phyloP scores from a whole-genome alignment of 148 eudicot genomes.

The Agrostemma githago region DNA sequence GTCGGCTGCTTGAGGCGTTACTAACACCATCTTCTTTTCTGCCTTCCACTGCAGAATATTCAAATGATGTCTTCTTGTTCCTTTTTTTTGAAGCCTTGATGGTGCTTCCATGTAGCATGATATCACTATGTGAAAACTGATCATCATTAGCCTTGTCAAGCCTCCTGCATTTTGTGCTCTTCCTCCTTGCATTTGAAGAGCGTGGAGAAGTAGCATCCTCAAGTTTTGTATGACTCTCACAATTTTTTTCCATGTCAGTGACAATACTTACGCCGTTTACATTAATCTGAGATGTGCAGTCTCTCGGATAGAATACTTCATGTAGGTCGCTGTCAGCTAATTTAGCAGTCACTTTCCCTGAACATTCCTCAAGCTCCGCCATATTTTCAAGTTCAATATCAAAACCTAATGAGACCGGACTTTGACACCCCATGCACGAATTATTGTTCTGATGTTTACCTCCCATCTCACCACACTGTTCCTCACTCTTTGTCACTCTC shows the following conservation, averaged over 20 bases:
- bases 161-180: constrained; percentile 18
- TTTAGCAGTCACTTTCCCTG: neutral
- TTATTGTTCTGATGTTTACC: constrained; percentile 4
- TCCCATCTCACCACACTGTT: neutral
- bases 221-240: neutral
- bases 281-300: neutral
- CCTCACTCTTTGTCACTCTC: neutral
- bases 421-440: neutral
- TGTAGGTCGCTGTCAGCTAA: neutral
- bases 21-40: constrained; percentile 7
- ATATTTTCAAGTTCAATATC: neutral
- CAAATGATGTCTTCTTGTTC: constrained; percentile 15
- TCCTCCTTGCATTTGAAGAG: constrained; percentile 19
- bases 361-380: constrained; percentile 1
- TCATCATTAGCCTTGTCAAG: constrained; percentile 10
- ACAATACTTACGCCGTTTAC: neutral
- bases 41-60: constrained; percentile 5
- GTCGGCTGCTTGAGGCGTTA: neutral
- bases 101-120: neutral
- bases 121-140: neutral
- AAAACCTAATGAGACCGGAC: neutral
- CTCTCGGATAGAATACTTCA: constrained; percentile 2
- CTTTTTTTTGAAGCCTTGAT: constrained; percentile 11
- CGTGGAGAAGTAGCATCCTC: constrained; percentile 3
- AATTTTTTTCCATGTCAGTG: neutral